Base-by-base conservation (phyloP, 495 filamentous ascomycete species). In the Neurospora sp. region DNA sequence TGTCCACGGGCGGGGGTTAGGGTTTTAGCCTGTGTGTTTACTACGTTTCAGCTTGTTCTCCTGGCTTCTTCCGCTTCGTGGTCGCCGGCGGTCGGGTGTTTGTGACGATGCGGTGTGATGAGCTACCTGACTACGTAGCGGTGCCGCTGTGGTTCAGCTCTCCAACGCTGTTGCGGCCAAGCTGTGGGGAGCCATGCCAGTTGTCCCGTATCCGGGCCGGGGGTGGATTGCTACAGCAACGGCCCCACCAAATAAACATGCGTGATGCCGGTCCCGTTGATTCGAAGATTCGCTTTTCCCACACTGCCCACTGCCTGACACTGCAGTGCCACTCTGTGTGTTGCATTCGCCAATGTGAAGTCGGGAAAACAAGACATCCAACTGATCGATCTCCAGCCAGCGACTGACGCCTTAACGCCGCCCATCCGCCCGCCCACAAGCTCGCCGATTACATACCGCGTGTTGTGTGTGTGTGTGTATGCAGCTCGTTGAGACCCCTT, bases 231-330 rank as follows among this genome's bases (percentile, higher is more conserved):
- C 74, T 69, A 53, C 68, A 70, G 74, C 74, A 75, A 75, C 74
- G 68, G 40, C 72, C 74, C 74, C 74, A 71, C 70, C 59, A 71
- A 70, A 70, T 69, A 74, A 70, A 75, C 74, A 73, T 41, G 37
- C 27, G 22, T 31, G 53, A 61, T 61, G 53, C 53, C 53, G 53
- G 53, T 4, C 5, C 53, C 27, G 27, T 66, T 66, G 27, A 66
- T 66, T 35, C 53, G 31, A 66, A 66, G 53, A 66, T 18, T 66
- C 53, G 22, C 22, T 14, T 66, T 66, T 35, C 31, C 31, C 27
- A 31, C 27, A 31, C 27, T 31, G 27, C 27, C 27, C 46, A 22
- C 46, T 44, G 18, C 18, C 44, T 48, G 20, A 7, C 48, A 61
- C 53, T 66, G 53, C 53, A 66, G 27, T 27, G 11, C 20, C 20